Conservation (phyloP, 2,329 filamentous ascomycete genomes). For the Rhynchosporium agropyri region DNA sequence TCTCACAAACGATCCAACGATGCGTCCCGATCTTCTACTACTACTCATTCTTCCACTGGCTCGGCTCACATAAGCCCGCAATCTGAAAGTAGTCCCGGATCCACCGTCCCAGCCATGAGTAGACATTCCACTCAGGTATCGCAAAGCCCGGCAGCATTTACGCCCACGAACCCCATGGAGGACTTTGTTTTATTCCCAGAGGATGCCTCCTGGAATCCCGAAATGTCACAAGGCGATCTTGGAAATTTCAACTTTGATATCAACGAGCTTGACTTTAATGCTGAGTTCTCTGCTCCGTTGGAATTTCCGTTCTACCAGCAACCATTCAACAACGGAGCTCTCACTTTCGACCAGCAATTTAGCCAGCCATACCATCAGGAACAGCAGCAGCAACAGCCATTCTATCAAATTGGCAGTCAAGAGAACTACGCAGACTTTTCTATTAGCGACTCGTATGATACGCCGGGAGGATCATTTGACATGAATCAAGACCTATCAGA, state of each 20-base stretch:
- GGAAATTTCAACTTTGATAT: constrained; percentile 38
- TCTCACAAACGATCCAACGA: constrained; percentile 37
- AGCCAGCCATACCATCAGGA: background rate
- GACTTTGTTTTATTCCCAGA: constrained; percentile 41
- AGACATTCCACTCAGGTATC: constrained; percentile 24
- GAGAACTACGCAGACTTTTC: constrained; percentile 2
- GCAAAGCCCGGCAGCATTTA: constrained; percentile 28
- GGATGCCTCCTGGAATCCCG: constrained; percentile 34
- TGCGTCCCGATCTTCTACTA: constrained; percentile 34
- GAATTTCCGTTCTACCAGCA: constrained; percentile 30
- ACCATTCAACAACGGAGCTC: background rate
- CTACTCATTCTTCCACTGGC: constrained; percentile 28
- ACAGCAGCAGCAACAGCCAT: background rate
- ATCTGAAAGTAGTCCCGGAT: constrained; percentile 21
- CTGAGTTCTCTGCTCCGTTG: constrained; percentile 14
- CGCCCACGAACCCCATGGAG: constrained; percentile 34
- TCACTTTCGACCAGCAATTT: constrained; percentile 6
- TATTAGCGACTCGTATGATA: background rate
- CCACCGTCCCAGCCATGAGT: constrained; percentile 22
- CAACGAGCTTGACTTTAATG: constrained; percentile 22
- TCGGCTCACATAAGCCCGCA: constrained; percentile 8
- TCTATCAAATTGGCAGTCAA: background rate
- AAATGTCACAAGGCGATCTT: constrained; percentile 31
- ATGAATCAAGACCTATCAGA: constrained; percentile 21
- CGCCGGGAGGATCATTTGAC: constrained; percentile 21